These are phyloP conservation scores for Metarhizium sp. DNA, from an alignment of 2,329 filamentous ascomycete genomes.

Conservation along the genomic window DNA sequence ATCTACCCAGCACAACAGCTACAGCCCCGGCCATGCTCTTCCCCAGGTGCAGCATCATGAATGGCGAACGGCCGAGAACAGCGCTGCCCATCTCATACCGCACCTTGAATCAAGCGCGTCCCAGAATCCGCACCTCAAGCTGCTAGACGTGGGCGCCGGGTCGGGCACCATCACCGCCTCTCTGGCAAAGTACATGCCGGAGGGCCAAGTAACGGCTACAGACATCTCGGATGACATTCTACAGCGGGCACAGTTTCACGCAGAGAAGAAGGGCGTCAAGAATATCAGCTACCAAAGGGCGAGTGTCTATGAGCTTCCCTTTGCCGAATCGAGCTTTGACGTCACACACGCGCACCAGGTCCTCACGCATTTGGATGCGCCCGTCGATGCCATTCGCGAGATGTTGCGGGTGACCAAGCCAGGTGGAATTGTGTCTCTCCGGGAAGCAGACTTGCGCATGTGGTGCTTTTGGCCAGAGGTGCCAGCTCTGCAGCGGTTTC, in stretches of 20 bases:
- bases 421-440: conserved; percentile 30
- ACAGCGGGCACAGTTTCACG: conserved; percentile 14
- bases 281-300: conserved; percentile 20
- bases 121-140: conserved; percentile 21
- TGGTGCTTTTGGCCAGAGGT: conserved; percentile 20
- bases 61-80: conserved; percentile 32
- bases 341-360: conserved; percentile 33
- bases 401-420: conserved; percentile 33
- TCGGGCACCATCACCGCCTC: conserved; percentile 38
- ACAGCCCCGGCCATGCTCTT: conserved; percentile 14
- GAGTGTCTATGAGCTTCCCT: conserved; percentile 25
- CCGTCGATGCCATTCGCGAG: conserved; percentile 25
- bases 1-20: conserved; percentile 14
- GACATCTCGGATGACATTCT: conserved; percentile 23
- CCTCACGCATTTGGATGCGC: conserved; percentile 29
- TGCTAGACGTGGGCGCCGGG: conserved; percentile 40
- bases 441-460: conserved; percentile 20
- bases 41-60: conserved; percentile 22
- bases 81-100: conserved; percentile 32
- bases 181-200: conserved; percentile 27
- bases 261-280: conserved; percentile 11
- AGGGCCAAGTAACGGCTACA: conserved; percentile 26
- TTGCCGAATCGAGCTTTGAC: conserved; percentile 29
- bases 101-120: conserved; percentile 18
- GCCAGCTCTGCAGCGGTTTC: conserved; percentile 14